Base-by-base conservation (phyloP, 345 rosid species). In the Pistacia atlantica region DNA sequence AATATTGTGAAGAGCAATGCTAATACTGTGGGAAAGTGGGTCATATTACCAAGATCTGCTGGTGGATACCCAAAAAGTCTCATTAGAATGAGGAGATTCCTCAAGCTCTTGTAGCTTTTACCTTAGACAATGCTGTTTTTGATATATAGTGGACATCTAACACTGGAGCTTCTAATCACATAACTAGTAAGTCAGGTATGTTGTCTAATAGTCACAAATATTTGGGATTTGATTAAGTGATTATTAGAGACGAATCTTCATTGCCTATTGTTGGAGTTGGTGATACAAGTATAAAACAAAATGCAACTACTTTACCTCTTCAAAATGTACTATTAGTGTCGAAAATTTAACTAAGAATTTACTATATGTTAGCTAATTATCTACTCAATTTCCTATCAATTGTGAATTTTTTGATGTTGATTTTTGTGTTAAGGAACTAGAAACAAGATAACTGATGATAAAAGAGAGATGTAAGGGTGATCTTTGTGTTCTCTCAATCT, bases 361-460 rank as follows among this genome's bases (percentile, higher is more conserved):
- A 31, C 3, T 31, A 31, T 31, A 1, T 31, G 33, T 31, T 31
- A 31, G 33, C 0, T 3, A 31, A 31, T 31, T 31, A 31, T 1
- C 33, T 31, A 31, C 33, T 31, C 33, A 31, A 31, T 31, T 31
- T 31, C 33, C 33, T 31, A 3, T 31, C 33, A 31, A 31, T 31
- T 31, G 33, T 31, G 33, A 31, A 31, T 59, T 67, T 16, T 56
- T n/a, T 76, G 28, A 76, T 67, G 49, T 67, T 57, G 59, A 42
- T 68, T 76, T 76, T 60, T 68, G 37, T 76, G 52, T 76, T 1
- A 76, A 68, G 69, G 79, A 46, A 58, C 18, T 13, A 16, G 4
- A 67, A 14, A 76, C 49, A 57, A n/a, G 79, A 17, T 49, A 74
- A 11, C 28, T 16, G 7, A 5, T 74, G 9, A 63, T 74, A 25